Base-by-base conservation (phyloP, 2,329 filamentous ascomycete species). In the Tolypocladium inflatum region DNA sequence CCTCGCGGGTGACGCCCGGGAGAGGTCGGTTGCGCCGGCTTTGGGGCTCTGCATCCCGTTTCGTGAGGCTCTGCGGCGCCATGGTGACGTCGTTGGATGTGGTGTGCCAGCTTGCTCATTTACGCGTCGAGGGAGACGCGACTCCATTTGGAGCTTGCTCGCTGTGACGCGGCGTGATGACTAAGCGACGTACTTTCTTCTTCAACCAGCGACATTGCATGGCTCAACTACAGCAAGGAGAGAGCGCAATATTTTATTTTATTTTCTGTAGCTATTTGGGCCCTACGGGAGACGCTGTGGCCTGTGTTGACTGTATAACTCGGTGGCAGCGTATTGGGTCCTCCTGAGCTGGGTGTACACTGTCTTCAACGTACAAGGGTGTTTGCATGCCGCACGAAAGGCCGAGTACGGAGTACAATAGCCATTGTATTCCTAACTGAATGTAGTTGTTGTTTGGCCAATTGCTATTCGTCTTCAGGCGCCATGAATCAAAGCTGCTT, bases 1-100 rank as follows among this genome's bases (percentile, higher is more conserved):
- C 88, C 61, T 94, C 89, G 65, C 88, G 80, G 8, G 78, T 74
- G 13, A 91, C 78, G 37, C 86, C 87, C 72, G 84, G 61, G 11
- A 61, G 58, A 3, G 51, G 52, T 51, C 64, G 61, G 37, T 62
- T 65, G 7, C 56, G 61, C 26, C 65, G 62, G 30, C 56, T 53
- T 9, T 57, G 59, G 19, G 67, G 55, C 59, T 65, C 63, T 11
- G 61, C 58, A 23, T 38, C 58, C 42, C 59, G 65, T 53, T 55
- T 62, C 37, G 57, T 55, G 59, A 59, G 55, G 45, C 54, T 60
- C 55, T 60, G 65, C 35, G 65, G 65, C 2, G 66, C 60, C 69
- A 71, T 71, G 57, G 43, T 57, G 42, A 37, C 54, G 60, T 63
- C 41, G 59, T 58, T 59, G 58, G 33, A 56, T 38, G 57, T 30